Evolutionary conservation across 768 basidiomycete species (phyloP), one percentile per base, ranked within the genome.

Genomic region (Brasilioporus rufonigricans): DNA sequence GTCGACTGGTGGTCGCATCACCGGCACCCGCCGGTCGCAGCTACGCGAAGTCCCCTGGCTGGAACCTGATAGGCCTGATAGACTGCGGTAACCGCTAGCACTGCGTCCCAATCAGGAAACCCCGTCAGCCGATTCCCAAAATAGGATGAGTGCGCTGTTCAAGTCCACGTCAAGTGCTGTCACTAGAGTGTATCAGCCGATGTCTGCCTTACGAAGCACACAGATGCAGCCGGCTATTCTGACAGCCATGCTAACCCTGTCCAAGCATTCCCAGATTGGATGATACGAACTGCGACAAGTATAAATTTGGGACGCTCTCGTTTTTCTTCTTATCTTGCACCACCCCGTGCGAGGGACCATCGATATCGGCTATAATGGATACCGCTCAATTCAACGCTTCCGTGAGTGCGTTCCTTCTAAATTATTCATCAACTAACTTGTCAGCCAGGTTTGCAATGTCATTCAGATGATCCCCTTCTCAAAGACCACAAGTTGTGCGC

Each of bases 401-500:
- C 23, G 64, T 65, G 19, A 44, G 57, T 33, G 1, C 16, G 39
- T 14, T 18, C 8, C 13, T 10, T n/a, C 14, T 7, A 21, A 27
- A 13, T 19, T 13, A 11, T 10, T 24, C 39, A 13, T 24, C 32
- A 27, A 27, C 23, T 38, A 5, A 49, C 26, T 14, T 41, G 19
- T 10, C 24, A 9, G 12, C 18, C 64, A 89, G 84, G 87, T 91
- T 26, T 91, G 89, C 57, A 75, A 83, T 35, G 75, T 81, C 31
- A 80, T 90, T 32, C 79, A 86, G 31, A 76, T 76, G 48, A 87
- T 92, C 49, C 89, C 89, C 4, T 68, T 67, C n/a, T 75, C 76
- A 45, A 79, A 77, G 56, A 86, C 90, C 9, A 89, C 88, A 0
- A 87, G 80, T 44, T 91, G 65, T 87, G 87, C 84, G 10, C 88